Conservation (phyloP, 305 asterid genomes). For the Withania somnifera region DNA sequence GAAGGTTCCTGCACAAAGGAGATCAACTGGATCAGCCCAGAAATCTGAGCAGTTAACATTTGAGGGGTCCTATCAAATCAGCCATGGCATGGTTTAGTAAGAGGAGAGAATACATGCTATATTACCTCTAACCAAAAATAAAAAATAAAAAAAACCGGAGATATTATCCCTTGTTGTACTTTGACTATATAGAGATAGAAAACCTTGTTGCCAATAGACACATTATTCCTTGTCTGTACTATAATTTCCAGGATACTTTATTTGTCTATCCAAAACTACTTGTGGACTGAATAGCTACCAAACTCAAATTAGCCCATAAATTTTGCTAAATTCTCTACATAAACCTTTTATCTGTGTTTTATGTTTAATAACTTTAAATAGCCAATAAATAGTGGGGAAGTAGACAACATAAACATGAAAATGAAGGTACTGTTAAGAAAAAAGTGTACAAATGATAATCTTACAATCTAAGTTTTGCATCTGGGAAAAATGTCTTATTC, state of each 20-base stretch:
- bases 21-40: background rate
- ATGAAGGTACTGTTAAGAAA: background rate
- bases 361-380: background rate
- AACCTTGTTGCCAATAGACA: background rate
- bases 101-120: background rate
- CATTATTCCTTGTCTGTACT: background rate
- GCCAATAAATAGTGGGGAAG: background rate
- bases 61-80: background rate
- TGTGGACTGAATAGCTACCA: background rate
- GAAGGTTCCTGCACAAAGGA: conserved; percentile 58
- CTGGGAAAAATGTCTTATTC: conserved; percentile 40
- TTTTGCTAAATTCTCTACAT: background rate
- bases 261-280: background rate
- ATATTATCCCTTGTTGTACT: background rate
- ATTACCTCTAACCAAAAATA: background rate
- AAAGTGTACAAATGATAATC: conserved; percentile 6
- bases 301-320: background rate
- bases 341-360: background rate
- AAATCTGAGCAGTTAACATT: background rate
- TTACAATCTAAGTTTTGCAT: conserved; percentile 63
- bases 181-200: background rate
- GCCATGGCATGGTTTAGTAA: background rate
- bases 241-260: background rate
- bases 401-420: background rate
- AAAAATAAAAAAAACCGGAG: background rate